These are phyloP conservation scores for Axilococcus clingmanii DNA, from an alignment of 139 green algal species.

Conservation along the genomic window DNA sequence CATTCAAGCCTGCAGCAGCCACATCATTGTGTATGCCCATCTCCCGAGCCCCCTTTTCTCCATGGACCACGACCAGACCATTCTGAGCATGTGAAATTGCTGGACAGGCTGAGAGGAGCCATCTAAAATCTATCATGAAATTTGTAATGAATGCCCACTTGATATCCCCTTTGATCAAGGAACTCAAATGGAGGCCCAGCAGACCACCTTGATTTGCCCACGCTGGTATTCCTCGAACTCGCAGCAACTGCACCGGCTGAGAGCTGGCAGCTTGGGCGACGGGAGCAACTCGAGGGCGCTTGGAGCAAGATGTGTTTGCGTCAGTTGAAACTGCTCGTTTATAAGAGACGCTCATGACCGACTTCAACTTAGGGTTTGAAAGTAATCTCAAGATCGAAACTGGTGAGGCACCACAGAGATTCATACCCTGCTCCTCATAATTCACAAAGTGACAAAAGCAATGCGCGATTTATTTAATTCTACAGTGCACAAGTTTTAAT, in stretches of 20 bases:
- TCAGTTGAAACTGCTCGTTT: no score
- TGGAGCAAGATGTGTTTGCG: no score
- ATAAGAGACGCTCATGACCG: no score
- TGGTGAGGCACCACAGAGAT: no score
- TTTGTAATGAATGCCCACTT: slow-evolving; percentile 45
- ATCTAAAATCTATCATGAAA: slow-evolving; percentile 61
- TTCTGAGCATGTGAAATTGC: slow-evolving; percentile 22
- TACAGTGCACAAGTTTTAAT: no score
- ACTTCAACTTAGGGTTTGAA: no score
- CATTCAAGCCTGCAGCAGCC: not conserved
- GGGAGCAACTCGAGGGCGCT: no score
- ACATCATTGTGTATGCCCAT: not conserved
- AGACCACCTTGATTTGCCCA: slow-evolving; percentile 37
- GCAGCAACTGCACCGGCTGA: slow-evolving; percentile 10
- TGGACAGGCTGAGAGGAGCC: slow-evolving; percentile 50
- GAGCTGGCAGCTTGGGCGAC: not conserved
- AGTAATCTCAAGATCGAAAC: no score
- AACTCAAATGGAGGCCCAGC: slow-evolving; percentile 20
- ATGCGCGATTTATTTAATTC: no score
- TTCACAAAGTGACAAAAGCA: no score
- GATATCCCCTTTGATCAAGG: slow-evolving; percentile 29
- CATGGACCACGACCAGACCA: slow-evolving; percentile 40
- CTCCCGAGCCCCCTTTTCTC: slow-evolving; percentile 10
- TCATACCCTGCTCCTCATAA: no score
- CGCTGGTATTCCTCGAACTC: slow-evolving; percentile 10